A percentile compares a stretch with the other conserved stretches of the same genome.
Evolutionary conservation across 352 stramenopile species (phyloP).

Genomic region (Globisporangium spinosum): DNA sequence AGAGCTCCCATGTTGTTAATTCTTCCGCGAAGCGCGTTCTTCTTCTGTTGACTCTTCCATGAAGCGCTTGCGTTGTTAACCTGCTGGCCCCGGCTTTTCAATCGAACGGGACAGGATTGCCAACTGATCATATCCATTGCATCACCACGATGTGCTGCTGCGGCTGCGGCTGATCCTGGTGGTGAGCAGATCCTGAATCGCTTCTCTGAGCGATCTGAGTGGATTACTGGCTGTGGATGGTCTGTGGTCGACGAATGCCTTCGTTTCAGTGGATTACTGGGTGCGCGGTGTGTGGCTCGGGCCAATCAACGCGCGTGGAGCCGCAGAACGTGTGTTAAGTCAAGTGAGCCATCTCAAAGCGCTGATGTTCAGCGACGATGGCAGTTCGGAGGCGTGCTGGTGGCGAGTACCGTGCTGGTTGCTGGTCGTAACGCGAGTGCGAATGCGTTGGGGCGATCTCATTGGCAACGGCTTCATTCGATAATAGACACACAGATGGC

Average conservation of each 20-base stretch:
- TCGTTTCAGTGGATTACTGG: constrained; percentile 4
- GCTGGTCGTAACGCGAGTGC: background rate
- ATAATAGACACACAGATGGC: background rate
- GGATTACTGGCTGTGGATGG: background rate
- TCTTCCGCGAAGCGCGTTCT: background rate
- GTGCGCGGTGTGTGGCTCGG: constrained; percentile 1
- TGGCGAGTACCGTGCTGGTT: background rate
- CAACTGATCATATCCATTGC: background rate
- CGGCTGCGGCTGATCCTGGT: background rate
- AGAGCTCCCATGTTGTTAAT: background rate
- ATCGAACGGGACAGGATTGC: background rate
- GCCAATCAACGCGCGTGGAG: constrained; percentile 1
- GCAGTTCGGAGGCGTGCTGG: background rate
- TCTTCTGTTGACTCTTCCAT: background rate
- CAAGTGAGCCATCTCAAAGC: background rate
- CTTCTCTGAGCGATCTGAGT: background rate
- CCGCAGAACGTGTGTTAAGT: background rate
- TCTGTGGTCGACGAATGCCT: background rate
- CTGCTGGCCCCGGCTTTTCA: background rate
- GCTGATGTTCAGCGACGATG: background rate
- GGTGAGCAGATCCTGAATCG: background rate
- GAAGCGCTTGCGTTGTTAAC: background rate
- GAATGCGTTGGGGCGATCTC: background rate
- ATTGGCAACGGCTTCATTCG: background rate
- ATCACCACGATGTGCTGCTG: background rate